Conservation (phyloP, 257 asterid genomes). For the Echium plantagineum region DNA sequence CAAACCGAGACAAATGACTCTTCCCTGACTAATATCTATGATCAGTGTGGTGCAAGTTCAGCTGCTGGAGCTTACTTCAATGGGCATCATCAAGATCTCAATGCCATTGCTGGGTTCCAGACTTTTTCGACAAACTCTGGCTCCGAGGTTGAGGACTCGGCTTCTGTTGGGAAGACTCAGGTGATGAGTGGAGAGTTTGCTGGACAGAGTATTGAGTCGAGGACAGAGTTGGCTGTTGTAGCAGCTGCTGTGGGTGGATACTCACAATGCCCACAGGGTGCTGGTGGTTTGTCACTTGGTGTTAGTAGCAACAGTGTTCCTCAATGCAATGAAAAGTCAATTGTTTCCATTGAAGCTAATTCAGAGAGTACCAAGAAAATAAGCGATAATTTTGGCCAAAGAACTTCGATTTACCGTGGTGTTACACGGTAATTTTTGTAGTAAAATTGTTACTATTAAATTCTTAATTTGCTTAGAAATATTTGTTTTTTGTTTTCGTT, state of each 20-base stretch:
- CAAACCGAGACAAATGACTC: constrained; percentile 38
- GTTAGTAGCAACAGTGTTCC: constrained; percentile 15
- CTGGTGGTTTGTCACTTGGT: constrained; percentile 29
- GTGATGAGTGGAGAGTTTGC: constrained; percentile 29
- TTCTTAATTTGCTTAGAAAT: no score
- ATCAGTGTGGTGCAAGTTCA: constrained; percentile 20
- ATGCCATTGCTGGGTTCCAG: constrained; percentile 29
- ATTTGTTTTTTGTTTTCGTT: no score
- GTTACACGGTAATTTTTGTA: not conserved
- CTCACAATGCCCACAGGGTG: no score
- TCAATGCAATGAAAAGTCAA: constrained; percentile 16
- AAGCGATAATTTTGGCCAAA: not conserved
- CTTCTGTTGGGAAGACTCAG: constrained; percentile 43
- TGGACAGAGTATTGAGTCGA: constrained; percentile 38
- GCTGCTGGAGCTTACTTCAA: constrained; percentile 23
- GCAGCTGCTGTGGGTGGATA: no score
- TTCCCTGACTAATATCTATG: constrained; percentile 63
- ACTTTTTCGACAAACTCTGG: constrained; percentile 28
- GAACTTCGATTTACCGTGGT: constrained; percentile 1
- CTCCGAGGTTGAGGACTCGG: constrained; percentile 63
- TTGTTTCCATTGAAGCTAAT: constrained; percentile 33
- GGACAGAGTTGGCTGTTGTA: constrained; percentile 34
- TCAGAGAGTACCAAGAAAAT: constrained; percentile 9
- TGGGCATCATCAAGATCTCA: constrained; percentile 1
- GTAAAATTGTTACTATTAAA: no score